Evolutionary conservation across 768 basidiomycete genomes (phyloP).

Genomic region (Phylloporus arenicola): DNA sequence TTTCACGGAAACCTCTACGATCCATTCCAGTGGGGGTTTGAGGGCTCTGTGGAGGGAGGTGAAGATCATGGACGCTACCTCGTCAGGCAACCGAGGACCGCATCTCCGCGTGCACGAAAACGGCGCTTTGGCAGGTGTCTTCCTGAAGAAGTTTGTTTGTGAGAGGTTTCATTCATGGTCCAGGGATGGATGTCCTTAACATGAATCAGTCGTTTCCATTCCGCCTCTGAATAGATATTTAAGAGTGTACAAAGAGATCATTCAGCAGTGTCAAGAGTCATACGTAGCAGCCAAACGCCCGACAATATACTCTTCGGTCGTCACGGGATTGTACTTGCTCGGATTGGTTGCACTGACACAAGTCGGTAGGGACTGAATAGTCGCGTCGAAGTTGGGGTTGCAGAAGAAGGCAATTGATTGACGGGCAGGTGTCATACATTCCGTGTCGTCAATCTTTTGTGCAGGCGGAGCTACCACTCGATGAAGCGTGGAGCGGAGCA

Average conservation of each 20-base stretch:
- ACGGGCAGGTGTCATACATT: constrained; percentile 56
- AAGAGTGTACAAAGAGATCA: not conserved
- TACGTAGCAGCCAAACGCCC: constrained; percentile 61
- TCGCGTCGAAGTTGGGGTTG: constrained; percentile 68
- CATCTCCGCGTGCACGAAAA: constrained; percentile 1
- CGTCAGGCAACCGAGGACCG: constrained; percentile 3
- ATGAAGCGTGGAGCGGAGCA: constrained; percentile 74
- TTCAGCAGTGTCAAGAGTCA: constrained; percentile 24
- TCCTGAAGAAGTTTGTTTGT: constrained; percentile 11
- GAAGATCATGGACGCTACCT: constrained; percentile 8
- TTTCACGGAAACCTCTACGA: constrained; percentile 15
- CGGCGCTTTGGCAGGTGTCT: constrained; percentile 16
- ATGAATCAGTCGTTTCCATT: not conserved
- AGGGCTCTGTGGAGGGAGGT: not conserved
- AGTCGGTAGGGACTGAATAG: constrained; percentile 68
- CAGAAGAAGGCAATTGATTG: constrained; percentile 88
- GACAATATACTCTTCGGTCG: constrained; percentile 73
- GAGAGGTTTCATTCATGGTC: not conserved
- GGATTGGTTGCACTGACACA: constrained; percentile 38
- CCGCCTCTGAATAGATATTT: not conserved
- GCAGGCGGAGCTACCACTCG: constrained; percentile 72
- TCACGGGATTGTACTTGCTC: constrained; percentile 68
- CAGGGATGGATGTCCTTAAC: not conserved
- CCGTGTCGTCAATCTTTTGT: constrained; percentile 41
- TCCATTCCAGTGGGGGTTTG: constrained; percentile 18